Evolutionary conservation across 2,329 filamentous ascomycete species (phyloP).

Genomic region (Capronia coronata): DNA sequence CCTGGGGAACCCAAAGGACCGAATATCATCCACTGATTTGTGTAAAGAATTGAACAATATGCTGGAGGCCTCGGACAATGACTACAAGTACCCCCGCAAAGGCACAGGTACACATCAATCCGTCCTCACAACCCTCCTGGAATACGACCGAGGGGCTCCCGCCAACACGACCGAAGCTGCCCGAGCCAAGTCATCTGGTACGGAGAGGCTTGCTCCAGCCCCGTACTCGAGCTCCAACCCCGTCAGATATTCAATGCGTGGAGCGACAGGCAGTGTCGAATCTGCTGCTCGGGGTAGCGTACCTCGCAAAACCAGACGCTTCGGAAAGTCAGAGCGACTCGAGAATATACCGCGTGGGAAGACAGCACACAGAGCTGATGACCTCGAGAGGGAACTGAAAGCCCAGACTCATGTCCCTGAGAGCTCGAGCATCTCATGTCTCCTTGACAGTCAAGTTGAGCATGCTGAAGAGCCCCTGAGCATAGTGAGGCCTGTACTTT

Average conservation of each 20-base stretch:
- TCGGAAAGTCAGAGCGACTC: conserved; percentile 1
- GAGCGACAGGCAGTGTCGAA: no score
- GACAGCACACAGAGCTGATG: background rate
- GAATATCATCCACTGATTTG: background rate
- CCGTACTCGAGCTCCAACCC: no score
- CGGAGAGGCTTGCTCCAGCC: no score
- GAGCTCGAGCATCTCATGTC: no score
- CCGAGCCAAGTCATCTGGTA: background rate
- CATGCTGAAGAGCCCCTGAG: no score
- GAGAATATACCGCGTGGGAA: background rate
- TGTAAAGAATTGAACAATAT: background rate
- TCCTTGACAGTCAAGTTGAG: no score
- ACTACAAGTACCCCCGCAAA: background rate
- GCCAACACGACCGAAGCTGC: background rate
- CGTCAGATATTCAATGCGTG: no score
- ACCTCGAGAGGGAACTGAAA: background rate
- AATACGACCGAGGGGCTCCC: background rate
- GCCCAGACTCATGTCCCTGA: background rate
- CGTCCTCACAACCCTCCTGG: background rate
- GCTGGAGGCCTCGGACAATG: no score
- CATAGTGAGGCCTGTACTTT: no score
- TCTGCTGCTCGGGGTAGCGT: no score
- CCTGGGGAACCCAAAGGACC: background rate
- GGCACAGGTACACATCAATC: background rate
- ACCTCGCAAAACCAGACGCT: background rate